Evolutionary conservation across 805 yeast genomes (phyloP), one percentile per base, ranked within the genome.

Genomic region (Millerozyma miso): DNA sequence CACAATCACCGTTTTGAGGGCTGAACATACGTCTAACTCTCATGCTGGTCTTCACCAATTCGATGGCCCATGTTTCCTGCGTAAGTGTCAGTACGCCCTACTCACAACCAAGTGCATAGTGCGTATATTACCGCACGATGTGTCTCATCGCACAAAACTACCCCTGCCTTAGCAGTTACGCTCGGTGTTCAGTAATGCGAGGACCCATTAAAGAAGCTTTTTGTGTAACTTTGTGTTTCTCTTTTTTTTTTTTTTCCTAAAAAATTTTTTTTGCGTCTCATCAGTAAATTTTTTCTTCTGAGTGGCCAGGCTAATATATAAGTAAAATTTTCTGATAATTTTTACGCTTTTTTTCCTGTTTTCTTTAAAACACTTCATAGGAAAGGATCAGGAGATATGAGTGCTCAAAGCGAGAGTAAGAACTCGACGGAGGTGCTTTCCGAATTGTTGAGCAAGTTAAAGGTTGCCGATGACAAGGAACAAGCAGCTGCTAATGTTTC

Each of bases 361-460:
- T 55, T 51, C 52, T 48, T 50, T 46, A 43, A 31, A 38, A 38
- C 52, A 55, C 52, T 58, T 23, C 29, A 55, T 54, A 57, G 14
- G 34, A 15, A 32, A 32, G 17, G 34, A 32, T 32, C 17, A 15
- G 66, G 61, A 63, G 29, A 59, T 55, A 71, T 71, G 76, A 68
- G 75, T 62, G 77, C 80, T 64, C 70, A 69, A 59, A 72, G 77
- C 66, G 83, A 78, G 73, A 74, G 80, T 43, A 73, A 74, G 63
- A 78, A 78, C 72, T 76, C 82, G 45, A 71, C 77, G 62, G 80
- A 89, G 74, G 96, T 90, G 72, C 85, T 91, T 71, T 77, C 84
- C 68, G 96, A 93, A 77, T 85, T 93, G 67, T 88, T 93, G 77
- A 78, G 84, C 74, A 88, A 88, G 79, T 81, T 93, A 65, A 73